Base-by-base conservation (phyloP, 2,329 filamentous ascomycete species). In the Exophiala viscosa region DNA sequence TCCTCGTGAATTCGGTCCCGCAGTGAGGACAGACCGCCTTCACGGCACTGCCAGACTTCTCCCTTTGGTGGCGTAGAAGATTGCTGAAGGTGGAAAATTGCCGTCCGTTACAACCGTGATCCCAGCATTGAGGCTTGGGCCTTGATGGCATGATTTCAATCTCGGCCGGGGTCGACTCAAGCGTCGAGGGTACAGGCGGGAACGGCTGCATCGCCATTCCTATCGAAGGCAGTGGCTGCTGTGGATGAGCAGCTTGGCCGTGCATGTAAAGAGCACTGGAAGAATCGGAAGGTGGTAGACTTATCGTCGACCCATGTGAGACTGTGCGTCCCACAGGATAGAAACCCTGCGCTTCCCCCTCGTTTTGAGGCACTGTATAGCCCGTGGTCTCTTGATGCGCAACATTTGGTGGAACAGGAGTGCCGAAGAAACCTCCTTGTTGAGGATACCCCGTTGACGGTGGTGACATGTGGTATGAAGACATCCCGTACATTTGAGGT, bases 41-140 rank as follows among this genome's bases (percentile, higher is more conserved):
- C 28, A 87, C 79, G 9, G 91, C 89, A 47, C 91, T 90, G 20
- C 92, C 92, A 0, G 89, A 95, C 70, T 96, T 96, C 71, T 97
- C 92, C 39, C 92, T 83, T 70, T 96, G 91, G 69, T 97, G 92
- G 58, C 92, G 81, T 34, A 96, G 76, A 3, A 96, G 80, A 67
- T 96, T 96, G 80, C 90, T 96, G 68, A 96, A 96, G 3, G 92
- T 96, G 14, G 90, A 95, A 67, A 97, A 97, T 65, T 95, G 88
- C 28, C 91, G 85, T 15, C 92, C 92, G 65, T 96, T 96, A 76
- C 92, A 97, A 9, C 91, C 92, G 66, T 97, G 92, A 56, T 96
- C 92, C 88, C 89, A 97, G 71, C 92, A 96, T 68, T 95, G 90
- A 41, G 91, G 90, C 73, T 95, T 95, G n/a, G 90, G 90, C 60